These are phyloP conservation scores for Saccharomyces uvarum DNA, from an alignment of 1,139 yeast genomes.

Conservation along the genomic window DNA sequence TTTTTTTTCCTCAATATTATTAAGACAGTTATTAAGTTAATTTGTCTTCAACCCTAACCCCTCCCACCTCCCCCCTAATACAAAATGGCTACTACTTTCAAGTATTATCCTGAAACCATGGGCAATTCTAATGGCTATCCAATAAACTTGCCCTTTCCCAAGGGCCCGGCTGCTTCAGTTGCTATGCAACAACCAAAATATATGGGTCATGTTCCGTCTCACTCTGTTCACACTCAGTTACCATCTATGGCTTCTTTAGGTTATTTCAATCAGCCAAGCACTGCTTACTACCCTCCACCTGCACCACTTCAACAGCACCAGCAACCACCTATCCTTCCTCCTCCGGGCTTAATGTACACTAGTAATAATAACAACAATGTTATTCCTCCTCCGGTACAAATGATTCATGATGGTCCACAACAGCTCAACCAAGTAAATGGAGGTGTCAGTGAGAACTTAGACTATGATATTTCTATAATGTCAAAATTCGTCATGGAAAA, in stretches of 20 bases:
- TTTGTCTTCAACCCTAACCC: constrained; percentile 20
- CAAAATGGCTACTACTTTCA: constrained; percentile 4
- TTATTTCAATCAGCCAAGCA: neutral
- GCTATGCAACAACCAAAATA: neutral
- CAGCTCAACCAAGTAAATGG: constrained; percentile 40
- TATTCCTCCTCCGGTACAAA: neutral
- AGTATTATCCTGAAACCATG: neutral
- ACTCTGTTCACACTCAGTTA: neutral
- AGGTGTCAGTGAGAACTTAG: constrained; percentile 70
- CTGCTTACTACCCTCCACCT: constrained; percentile 1
- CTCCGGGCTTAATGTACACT: constrained; percentile 7
- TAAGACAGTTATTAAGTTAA: constrained; percentile 30
- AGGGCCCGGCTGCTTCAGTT: neutral
- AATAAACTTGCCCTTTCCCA: neutral
- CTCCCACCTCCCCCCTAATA: neutral
- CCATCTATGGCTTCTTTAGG: constrained; percentile 1
- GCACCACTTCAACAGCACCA: constrained; percentile 2
- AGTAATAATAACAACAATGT: neutral
- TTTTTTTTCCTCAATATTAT: neutral
- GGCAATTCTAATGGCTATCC: constrained; percentile 4
- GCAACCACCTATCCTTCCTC: constrained; percentile 6
- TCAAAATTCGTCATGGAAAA: constrained; percentile 50
- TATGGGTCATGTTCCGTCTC: constrained; percentile 3
- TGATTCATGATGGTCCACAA: constrained; percentile 4
- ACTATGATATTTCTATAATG: constrained; percentile 72